phyloP scores from a whole-genome alignment of 2,329 filamentous ascomycete species.

The Dothidotthia symphoricarpi region DNA sequence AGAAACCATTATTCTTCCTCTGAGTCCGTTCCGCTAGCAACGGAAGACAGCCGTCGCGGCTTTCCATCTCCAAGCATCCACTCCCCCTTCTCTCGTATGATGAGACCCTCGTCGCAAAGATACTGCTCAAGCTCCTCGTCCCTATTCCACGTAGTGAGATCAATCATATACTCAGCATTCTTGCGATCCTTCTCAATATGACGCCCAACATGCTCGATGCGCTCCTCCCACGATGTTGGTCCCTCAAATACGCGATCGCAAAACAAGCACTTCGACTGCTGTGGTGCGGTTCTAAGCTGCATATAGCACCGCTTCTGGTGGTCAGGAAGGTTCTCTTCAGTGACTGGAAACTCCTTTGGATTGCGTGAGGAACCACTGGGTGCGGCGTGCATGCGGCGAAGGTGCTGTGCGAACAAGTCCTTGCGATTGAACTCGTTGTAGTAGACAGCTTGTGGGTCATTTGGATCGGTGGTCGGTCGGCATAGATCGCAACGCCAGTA shows the following conservation, averaged over 20 bases:
- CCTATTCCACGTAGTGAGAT: slow-evolving; percentile 25
- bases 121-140: slow-evolving; percentile 40
- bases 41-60: slow-evolving; percentile 7
- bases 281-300: slow-evolving; percentile 62
- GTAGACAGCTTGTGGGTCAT: slow-evolving; percentile 26
- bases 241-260: slow-evolving; percentile 66
- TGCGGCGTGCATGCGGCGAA: slow-evolving; percentile 77
- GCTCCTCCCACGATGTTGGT: slow-evolving; percentile 67
- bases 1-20: slow-evolving; percentile 12
- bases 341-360: slow-evolving; percentile 46
- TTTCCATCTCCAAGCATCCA: slow-evolving; percentile 40
- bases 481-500: slow-evolving; percentile 76
- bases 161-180: slow-evolving; percentile 11
- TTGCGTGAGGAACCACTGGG: slow-evolving; percentile 36
- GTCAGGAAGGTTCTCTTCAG: slow-evolving; percentile 55
- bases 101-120: slow-evolving; percentile 41
- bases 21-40: slow-evolving; percentile 10
- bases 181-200: slow-evolving; percentile 65
- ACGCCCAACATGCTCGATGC: slow-evolving; percentile 83
- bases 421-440: slow-evolving; percentile 81
- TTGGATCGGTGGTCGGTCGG: slow-evolving; percentile 35
- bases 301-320: slow-evolving; percentile 61
- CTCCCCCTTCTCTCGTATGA: slow-evolving; percentile 26
- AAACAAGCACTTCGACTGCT: slow-evolving; percentile 60
- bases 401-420: slow-evolving; percentile 85